Conservation (phyloP, 208 protist species). For the Acanthamoeba triangularis region DNA sequence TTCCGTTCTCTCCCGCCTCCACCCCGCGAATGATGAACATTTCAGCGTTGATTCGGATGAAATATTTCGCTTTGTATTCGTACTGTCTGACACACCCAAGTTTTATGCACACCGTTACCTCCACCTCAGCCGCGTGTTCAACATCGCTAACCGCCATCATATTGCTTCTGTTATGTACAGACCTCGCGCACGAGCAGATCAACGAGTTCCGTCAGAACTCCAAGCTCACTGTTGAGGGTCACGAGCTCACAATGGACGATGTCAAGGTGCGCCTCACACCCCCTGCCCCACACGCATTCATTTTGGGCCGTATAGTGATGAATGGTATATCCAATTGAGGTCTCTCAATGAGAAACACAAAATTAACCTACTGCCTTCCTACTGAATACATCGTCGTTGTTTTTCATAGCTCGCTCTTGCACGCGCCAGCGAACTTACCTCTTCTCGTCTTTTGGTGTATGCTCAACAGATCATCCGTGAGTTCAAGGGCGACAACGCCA, state of each 20-base stretch:
- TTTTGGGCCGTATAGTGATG: neutral
- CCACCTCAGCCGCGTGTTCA: too few species aligned
- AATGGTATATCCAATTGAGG: too few species aligned
- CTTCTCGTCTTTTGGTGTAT: neutral
- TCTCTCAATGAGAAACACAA: slow-evolving; percentile 4
- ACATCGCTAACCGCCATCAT: too few species aligned
- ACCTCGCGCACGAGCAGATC: slow-evolving; percentile 69
- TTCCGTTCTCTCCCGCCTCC: neutral
- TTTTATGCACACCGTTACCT: neutral
- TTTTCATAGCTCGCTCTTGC: slow-evolving; percentile 40
- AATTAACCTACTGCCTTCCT: slow-evolving; percentile 73
- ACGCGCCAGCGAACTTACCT: neutral
- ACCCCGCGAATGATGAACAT: neutral
- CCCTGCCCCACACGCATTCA: neutral
- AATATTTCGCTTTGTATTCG: slow-evolving; percentile 32
- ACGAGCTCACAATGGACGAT: neutral
- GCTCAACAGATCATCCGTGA: slow-evolving; percentile 71
- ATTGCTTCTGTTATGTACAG: too few species aligned
- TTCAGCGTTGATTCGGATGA: slow-evolving; percentile 36
- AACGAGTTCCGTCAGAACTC: slow-evolving; percentile 8
- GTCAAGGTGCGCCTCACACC: slow-evolving; percentile 35
- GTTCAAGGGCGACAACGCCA: slow-evolving; percentile 73
- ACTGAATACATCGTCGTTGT: neutral
- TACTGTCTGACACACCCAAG: slow-evolving; percentile 6
- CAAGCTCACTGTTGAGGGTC: neutral